Percentiles rank a stretch among this genome's conserved stretches.
These are phyloP conservation scores for Volvariella volvacea DNA, from an alignment of 1,284 basidiomycete species.

Conservation along the genomic window DNA sequence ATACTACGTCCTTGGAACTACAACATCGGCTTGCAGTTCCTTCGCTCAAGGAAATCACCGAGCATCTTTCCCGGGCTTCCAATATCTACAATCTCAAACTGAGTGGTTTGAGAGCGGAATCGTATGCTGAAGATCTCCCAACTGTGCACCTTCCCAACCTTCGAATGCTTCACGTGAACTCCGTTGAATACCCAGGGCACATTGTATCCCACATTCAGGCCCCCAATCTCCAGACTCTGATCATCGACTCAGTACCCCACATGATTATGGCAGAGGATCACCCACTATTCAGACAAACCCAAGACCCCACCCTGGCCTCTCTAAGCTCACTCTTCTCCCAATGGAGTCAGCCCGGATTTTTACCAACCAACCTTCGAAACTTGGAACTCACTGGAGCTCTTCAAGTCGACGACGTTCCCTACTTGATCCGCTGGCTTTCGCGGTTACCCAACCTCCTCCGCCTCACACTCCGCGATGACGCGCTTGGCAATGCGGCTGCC, in stretches of 20 bases:
- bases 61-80: no score
- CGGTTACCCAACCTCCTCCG: conserved; percentile 18
- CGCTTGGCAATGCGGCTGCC: conserved; percentile 6
- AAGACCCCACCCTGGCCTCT: no score
- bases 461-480: conserved; percentile 14
- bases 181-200: conserved; percentile 7
- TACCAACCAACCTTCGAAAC: conserved; percentile 14
- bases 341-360: conserved; percentile 16
- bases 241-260: no score
- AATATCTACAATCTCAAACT: no score
- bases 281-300: no score
- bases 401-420: conserved; percentile 12
- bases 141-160: conserved; percentile 12
- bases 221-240: conserved; percentile 11
- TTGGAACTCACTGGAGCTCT: conserved; percentile 18
- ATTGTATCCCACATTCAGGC: conserved; percentile 14
- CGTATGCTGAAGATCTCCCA: no score
- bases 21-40: no score
- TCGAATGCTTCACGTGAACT: conserved; percentile 12
- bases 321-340: conserved; percentile 15
- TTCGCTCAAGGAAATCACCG: no score
- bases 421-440: conserved; percentile 19
- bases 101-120: no score
- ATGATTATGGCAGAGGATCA: no score
- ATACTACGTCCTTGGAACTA: no score